Evolutionary conservation across 805 yeast species (phyloP).

Genomic region (Saccharomyces paradoxus): DNA sequence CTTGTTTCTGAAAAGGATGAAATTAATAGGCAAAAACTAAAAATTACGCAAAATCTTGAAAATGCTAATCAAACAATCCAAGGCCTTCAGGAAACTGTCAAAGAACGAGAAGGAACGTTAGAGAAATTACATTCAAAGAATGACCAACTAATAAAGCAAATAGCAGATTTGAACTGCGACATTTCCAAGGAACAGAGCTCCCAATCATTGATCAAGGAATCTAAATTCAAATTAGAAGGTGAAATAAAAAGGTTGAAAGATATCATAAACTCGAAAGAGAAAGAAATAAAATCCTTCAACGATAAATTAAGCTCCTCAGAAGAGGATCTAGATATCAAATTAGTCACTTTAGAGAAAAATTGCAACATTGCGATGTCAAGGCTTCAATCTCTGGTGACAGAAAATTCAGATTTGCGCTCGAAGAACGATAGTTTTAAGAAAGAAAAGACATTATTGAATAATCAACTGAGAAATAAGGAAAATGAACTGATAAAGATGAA

Average conservation of each 20-base stretch:
- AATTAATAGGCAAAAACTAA: constrained; percentile 23
- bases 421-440: constrained; percentile 34
- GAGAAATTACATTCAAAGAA: neutral
- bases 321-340: constrained; percentile 30
- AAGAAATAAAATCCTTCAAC: constrained; percentile 28
- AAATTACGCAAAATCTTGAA: constrained; percentile 16
- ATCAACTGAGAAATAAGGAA: constrained; percentile 32
- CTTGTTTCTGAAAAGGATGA: constrained; percentile 16
- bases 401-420: constrained; percentile 36
- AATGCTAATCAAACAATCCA: constrained; percentile 16
- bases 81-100: constrained; percentile 11
- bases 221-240: constrained; percentile 1
- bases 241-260: constrained; percentile 10
- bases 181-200: constrained; percentile 1
- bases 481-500: constrained; percentile 28
- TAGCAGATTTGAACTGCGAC: constrained; percentile 40
- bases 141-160: constrained; percentile 41
- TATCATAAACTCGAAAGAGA: constrained; percentile 24
- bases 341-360: constrained; percentile 29
- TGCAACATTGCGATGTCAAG: constrained; percentile 32
- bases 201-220: constrained; percentile 3
- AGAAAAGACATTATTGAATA: constrained; percentile 31
- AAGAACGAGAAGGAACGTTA: constrained; percentile 26
- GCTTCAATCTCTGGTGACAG: constrained; percentile 34
- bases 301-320: constrained; percentile 26